These are phyloP conservation scores for Miamiensis avidus DNA, from an alignment of 169 alveolate species.

Conservation along the genomic window DNA sequence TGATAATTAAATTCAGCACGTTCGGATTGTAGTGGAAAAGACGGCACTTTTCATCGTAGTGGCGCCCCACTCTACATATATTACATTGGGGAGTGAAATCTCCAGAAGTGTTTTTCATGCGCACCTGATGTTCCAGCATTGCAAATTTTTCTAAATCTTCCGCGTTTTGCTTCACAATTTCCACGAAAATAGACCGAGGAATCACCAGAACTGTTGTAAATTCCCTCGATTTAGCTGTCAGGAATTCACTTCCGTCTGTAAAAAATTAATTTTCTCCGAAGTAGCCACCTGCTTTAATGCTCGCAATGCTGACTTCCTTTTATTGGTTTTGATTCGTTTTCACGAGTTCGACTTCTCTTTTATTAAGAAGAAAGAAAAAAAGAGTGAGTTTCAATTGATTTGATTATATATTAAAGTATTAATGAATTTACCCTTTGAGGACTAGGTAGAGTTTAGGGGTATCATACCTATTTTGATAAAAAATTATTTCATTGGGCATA, in stretches of 20 bases:
- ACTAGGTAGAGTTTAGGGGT: not conserved
- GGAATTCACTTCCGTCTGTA: not conserved
- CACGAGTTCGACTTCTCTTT: too few species aligned
- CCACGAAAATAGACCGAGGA: not conserved
- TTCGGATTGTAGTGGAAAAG: not conserved
- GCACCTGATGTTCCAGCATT: not conserved
- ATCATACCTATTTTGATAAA: not conserved
- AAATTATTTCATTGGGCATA: not conserved
- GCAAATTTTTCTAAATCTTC: not conserved
- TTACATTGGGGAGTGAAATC: not conserved
- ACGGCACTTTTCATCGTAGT: not conserved
- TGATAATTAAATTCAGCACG: not conserved
- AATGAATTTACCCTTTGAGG: not conserved
- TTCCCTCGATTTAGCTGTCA: not conserved
- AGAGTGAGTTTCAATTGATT: too few species aligned
- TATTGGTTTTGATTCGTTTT: too few species aligned
- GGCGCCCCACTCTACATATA: not conserved
- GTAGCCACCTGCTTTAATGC: not conserved
- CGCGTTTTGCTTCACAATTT: not conserved
- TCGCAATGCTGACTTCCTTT: not conserved
- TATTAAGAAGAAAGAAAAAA: too few species aligned
- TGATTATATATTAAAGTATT: too few species aligned
- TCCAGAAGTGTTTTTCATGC: not conserved
- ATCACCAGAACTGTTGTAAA: not conserved
- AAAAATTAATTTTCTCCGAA: not conserved